A percentile compares a stretch with the other conserved stretches of the same genome.
Evolutionary conservation across 1,284 basidiomycete genomes (phyloP).

Genomic region (Puccinia sorghi): DNA sequence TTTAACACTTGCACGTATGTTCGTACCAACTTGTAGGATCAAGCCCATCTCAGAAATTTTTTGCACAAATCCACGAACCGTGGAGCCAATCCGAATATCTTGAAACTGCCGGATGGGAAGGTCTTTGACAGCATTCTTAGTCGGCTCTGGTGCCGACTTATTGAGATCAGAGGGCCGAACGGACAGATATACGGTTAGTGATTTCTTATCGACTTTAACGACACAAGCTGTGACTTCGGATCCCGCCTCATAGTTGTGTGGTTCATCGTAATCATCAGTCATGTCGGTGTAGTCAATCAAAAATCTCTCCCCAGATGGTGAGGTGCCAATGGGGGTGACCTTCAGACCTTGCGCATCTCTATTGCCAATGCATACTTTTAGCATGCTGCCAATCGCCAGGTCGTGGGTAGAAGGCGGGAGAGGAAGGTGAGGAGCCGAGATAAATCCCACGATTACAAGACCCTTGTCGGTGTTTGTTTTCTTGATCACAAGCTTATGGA

Average conservation of each 20-base stretch:
- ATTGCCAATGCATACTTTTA: slow-evolving; percentile 11
- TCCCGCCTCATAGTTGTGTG: background rate
- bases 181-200: slow-evolving; percentile 18
- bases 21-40: slow-evolving; percentile 27
- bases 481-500: slow-evolving; percentile 80
- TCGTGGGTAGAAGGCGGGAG: background rate
- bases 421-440: background rate
- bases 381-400: slow-evolving; percentile 2
- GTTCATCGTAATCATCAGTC: slow-evolving; percentile 43
- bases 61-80: slow-evolving; percentile 48
- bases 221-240: slow-evolving; percentile 23
- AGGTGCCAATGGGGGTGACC: slow-evolving; percentile 13
- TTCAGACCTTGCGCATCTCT: slow-evolving; percentile 19
- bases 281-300: slow-evolving; percentile 41
- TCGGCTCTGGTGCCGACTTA: background rate
- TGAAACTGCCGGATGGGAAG: slow-evolving; percentile 21
- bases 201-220: slow-evolving; percentile 31
- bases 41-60: slow-evolving; percentile 16
- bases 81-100: slow-evolving; percentile 1
- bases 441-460: slow-evolving; percentile 74
- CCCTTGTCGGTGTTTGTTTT: slow-evolving; percentile 85
- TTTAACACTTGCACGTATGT: slow-evolving; percentile 20
- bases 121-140: slow-evolving; percentile 7
- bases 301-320: slow-evolving; percentile 16
- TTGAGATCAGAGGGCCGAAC: slow-evolving; percentile 24